Base-by-base conservation (phyloP, 1,284 basidiomycete species). In the Inonotus hispidus region DNA sequence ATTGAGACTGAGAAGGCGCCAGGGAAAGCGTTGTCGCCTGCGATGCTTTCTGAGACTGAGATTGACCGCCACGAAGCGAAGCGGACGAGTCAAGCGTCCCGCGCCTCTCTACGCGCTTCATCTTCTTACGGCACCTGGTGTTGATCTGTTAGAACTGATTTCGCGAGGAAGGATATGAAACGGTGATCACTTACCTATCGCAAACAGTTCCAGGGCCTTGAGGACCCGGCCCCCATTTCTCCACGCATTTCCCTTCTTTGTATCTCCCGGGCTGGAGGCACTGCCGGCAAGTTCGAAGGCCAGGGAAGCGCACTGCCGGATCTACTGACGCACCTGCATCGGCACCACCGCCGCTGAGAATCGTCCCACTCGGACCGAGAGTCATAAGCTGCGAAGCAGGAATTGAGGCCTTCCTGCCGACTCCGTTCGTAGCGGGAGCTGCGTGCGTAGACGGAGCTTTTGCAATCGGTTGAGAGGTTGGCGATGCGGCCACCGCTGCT, bases 171-270 rank as follows among this genome's bases (percentile, higher is more conserved):
- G n/a, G 11, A 11, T 14, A 16, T 27, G 50, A n/a, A 11, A 73
- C 79, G 64, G 68, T 8, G 50, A 13, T 16, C n/a, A 37, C 50
- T 52, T 35, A 85, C 79, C 88, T 75, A 76, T 92, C 90, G 68
- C 90, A 92, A 0, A 92, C 90, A 0, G 89, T 92, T 19, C 90
- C 90, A 49, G 88, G 88, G 0, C 90, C 89, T 72, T 87, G 81
- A 53, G 89, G 89, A 2, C 90, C 90, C 11, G 90, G 90, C 1
- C 89, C 90, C 90, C 90, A 92, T 71, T 92, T 92, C 69, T 92
- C 90, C 47, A 92, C 87, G 68, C 90, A 92, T 68, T 90, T 91
- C 14, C 85, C 86, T 13, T 92, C 90, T 75, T 91, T 92, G 75
- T 91, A 91, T 0, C 89, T 74, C 0, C 83, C 83, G 1, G 82